Base-by-base conservation (phyloP, 495 filamentous ascomycete species). In the Penicillium fimorum region DNA sequence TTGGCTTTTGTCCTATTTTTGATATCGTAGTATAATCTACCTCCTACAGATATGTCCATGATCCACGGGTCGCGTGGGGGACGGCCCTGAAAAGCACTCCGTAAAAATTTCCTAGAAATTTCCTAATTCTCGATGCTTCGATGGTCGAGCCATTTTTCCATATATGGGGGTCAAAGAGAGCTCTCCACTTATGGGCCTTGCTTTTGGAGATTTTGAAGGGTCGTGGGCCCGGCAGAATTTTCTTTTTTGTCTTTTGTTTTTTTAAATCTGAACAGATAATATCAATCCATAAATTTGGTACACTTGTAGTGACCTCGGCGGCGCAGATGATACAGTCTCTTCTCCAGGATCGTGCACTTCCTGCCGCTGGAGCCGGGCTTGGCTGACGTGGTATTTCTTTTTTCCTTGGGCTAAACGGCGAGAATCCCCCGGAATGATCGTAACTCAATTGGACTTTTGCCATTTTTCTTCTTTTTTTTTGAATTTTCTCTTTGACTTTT, bases 351-450 rank as follows among this genome's bases (percentile, higher is more conserved):
- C 27, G 40, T 53, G 50, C 50, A 44, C 40, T 53, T 53, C 27
- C 8, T 35, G 40, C 35, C 18, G 25, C 25, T 4, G 25, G 25
- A 30, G 33, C 18, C 29, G 30, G 42, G 15, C 67, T 72, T 72
- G 70, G 70, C 67, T 70, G 67, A 72, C 67, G 65, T 71, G 57
- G 53, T 54, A 43, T 56, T 44, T 59, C 6, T 27, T 27, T 4
- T 27, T 4, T 2, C 4, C 4, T 22, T 43, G 47, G 57, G 57
- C 49, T 47, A 48, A 67, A 64, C 64, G 55, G 65, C 62, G 69
- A 70, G 64, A 69, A 70, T 73, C 68, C 72, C 72, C 70, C 72
- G 63, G 71, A 69, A 65, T 69, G 30, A 59, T 59, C 52, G 45
- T 20, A 64, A 59, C 55, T 61, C 51, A 58, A 61, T 56, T 61